Base-by-base conservation (phyloP, 2,329 filamentous ascomycete genomes). In the Aureobasidium lini region DNA sequence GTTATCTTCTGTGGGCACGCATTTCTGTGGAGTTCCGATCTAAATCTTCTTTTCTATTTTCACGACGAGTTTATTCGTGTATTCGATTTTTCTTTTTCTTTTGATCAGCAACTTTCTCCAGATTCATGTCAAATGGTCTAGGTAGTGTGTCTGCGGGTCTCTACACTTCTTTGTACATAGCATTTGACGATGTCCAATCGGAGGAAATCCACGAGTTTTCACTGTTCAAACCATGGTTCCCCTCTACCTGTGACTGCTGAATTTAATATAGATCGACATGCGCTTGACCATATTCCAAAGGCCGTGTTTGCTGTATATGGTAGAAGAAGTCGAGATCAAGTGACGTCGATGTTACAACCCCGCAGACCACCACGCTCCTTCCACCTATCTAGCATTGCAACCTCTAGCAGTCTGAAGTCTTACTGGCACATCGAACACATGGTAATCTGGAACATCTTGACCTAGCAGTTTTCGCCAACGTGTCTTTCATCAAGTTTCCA, bases 161-260 rank as follows among this genome's bases (percentile, higher is more conserved):
- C n/a, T 48, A 58, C 56, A 58, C 43, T 58, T 58, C 56, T 58
- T 58, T 58, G 56, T 58, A 58, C 36, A 58, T 58, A 58, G 56
- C 36, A 49, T 43, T 40, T 58, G 23, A 48, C 43, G 56, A 58
- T 32, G 44, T 34, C 6, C n/a, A 16, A 36, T 6, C 18, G 44
- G 40, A 40, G 44, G 23, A 16, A 58, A 40, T 36, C 18, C 18
- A 47, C 34, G 40, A 44, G 40, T 49, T 49, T 57, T 49, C 6
- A n/a, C 31, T 58, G 31, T 47, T 46, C 40, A 37, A 48, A 47
- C 9, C 6, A 1, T 23, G 18, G 18, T 50, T 29, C 4, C 34
- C 5, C 32, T 37, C 3, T 23, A 13, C 6, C 7, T 37, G 47
- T n/a, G 28, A 10, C 16, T n/a, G 28, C n/a, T n/a, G 13, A 29